Percentiles rank a stretch among this genome's conserved stretches.
These are phyloP conservation scores for Ilyonectria robusta DNA, from an alignment of 2,329 filamentous ascomycete genomes.

Conservation along the genomic window DNA sequence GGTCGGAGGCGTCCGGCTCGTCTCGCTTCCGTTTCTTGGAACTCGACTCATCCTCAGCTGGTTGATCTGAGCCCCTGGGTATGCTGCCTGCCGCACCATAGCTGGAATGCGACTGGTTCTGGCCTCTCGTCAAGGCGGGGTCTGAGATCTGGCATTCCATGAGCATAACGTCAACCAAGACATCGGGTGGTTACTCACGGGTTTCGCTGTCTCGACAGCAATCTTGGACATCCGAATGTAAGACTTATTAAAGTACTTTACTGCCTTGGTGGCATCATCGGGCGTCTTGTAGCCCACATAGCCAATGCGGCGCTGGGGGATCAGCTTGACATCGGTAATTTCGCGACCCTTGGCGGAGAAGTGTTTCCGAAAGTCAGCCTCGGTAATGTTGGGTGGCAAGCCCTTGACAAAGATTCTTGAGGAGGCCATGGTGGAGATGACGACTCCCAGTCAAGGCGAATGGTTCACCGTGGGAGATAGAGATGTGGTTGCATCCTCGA, in stretches of 20 bases:
- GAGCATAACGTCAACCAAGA: constrained; percentile 45
- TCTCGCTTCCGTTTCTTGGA: constrained; percentile 79
- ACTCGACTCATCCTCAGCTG: constrained; percentile 53
- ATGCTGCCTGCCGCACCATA: constrained; percentile 33
- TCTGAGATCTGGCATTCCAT: constrained; percentile 63
- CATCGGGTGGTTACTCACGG: constrained; percentile 66
- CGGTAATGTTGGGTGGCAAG: constrained; percentile 86
- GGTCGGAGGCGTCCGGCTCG: constrained; percentile 73
- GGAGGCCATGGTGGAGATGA: constrained; percentile 61
- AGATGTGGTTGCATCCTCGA: constrained; percentile 45
- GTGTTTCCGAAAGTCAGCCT: constrained; percentile 89
- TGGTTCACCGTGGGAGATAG: constrained; percentile 40
- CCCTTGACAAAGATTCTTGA: constrained; percentile 86
- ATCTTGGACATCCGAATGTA: constrained; percentile 98
- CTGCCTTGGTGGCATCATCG: constrained; percentile 84
- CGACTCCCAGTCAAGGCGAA: constrained; percentile 44
- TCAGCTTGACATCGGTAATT: constrained; percentile 93
- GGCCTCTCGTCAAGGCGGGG: constrained; percentile 52
- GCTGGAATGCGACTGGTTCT: constrained; percentile 46
- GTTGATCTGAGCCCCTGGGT: constrained; percentile 36
- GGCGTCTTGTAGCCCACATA: constrained; percentile 94
- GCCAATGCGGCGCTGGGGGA: constrained; percentile 90
- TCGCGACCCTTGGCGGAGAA: constrained; percentile 81
- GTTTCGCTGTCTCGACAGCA: constrained; percentile 86
- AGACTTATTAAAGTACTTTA: constrained; percentile 95